Percentiles rank a stretch among this genome's conserved stretches.
Evolutionary conservation across 2,329 filamentous ascomycete genomes (phyloP).

Genomic region (Dactylellina leptospora): DNA sequence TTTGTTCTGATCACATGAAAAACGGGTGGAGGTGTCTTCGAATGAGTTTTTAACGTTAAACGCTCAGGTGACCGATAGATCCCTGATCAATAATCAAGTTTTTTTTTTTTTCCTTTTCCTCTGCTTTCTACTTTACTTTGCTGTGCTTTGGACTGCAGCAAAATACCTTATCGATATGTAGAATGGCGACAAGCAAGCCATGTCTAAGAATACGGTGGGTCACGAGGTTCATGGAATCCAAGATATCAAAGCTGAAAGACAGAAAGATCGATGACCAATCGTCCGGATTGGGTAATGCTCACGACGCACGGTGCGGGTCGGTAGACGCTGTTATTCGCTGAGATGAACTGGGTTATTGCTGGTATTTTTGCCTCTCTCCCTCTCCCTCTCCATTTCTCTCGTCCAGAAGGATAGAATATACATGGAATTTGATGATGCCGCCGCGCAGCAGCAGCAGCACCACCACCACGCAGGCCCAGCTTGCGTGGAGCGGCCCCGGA

Average conservation of each 20-base stretch:
- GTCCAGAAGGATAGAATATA: slow-evolving; percentile 20
- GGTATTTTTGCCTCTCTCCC: not conserved
- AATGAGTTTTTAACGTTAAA: slow-evolving; percentile 17
- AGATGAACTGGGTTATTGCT: slow-evolving; percentile 9
- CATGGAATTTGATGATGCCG: slow-evolving; percentile 17
- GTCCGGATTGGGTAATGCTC: slow-evolving; percentile 32
- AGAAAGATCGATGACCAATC: slow-evolving; percentile 29
- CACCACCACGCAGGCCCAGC: too few relatives aligned
- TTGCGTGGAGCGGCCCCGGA: slow-evolving; percentile 44
- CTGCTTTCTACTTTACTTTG: not conserved
- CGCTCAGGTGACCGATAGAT: slow-evolving; percentile 48
- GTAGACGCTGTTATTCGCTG: slow-evolving; percentile 45
- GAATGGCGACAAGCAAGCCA: slow-evolving; percentile 9
- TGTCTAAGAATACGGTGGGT: slow-evolving; percentile 30
- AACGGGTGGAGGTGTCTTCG: slow-evolving; percentile 2
- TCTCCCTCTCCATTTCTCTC: not conserved
- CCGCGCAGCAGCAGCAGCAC: slow-evolving; percentile 14
- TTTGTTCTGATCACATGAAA: slow-evolving; percentile 28
- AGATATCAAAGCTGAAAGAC: slow-evolving; percentile 7
- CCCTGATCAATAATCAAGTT: slow-evolving; percentile 50
- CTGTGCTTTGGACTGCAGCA: too few relatives aligned
- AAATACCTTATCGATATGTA: slow-evolving; percentile 34
- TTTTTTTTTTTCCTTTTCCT: slow-evolving; percentile 12
- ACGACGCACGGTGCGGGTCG: slow-evolving; percentile 38
- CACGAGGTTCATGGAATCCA: slow-evolving; percentile 32